Evolutionary conservation across 2,329 filamentous ascomycete species (phyloP).

Genomic region (Fusarium sp.): DNA sequence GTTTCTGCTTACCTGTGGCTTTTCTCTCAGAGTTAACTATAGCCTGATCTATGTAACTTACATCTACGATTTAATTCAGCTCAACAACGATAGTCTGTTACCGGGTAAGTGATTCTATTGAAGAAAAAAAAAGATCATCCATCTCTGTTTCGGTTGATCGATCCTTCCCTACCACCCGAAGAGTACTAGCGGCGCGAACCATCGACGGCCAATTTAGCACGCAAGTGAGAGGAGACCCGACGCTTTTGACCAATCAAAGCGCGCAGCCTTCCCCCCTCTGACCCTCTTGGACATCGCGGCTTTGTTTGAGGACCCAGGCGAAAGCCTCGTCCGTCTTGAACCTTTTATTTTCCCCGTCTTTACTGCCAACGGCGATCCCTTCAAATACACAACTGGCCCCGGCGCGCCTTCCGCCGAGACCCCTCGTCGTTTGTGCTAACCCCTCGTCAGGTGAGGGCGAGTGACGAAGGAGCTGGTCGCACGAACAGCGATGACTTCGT

Average conservation of each 20-base stretch:
- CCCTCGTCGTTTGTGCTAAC: slow-evolving; percentile 35
- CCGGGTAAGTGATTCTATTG: slow-evolving; percentile 4
- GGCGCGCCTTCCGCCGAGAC: slow-evolving; percentile 37
- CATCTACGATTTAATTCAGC: not conserved
- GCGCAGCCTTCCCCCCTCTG: slow-evolving; percentile 36
- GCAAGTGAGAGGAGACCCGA: slow-evolving; percentile 39
- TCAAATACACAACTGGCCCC: slow-evolving; percentile 28
- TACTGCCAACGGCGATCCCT: slow-evolving; percentile 35
- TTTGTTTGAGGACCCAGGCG: slow-evolving; percentile 44
- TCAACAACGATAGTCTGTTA: not conserved
- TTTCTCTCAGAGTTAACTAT: not conserved
- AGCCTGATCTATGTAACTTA: not conserved
- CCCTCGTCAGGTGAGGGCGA: slow-evolving; percentile 42
- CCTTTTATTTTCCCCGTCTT: slow-evolving; percentile 46
- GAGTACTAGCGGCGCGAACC: slow-evolving; percentile 35
- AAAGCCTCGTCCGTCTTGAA: slow-evolving; percentile 47
- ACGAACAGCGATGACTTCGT: slow-evolving; percentile 71
- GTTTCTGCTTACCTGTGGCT: not conserved
- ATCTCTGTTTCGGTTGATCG: slow-evolving; percentile 7
- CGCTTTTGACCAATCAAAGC: slow-evolving; percentile 42
- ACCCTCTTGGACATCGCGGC: slow-evolving; percentile 47
- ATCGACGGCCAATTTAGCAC: slow-evolving; percentile 33
- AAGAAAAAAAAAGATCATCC: slow-evolving; percentile 11
- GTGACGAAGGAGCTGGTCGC: slow-evolving; percentile 68
- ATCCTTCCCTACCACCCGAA: slow-evolving; percentile 23